A percentile compares a stretch with the other conserved stretches of the same genome.
Evolutionary conservation across 2,329 filamentous ascomycete genomes (phyloP).

Genomic region (Epichloe aotearoae): DNA sequence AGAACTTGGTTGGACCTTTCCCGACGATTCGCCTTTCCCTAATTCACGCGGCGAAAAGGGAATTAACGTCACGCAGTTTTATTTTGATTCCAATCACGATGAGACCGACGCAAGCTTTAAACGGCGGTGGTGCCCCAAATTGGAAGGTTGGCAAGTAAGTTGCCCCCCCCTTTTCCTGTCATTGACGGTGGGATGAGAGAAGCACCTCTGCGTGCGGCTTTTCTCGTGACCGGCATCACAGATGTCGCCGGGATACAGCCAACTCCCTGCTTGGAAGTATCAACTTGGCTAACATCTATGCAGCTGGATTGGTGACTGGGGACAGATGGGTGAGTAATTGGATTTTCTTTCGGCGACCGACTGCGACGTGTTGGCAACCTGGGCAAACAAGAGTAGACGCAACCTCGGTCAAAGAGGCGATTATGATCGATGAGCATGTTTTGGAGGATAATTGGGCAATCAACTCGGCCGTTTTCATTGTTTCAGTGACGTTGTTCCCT

Average conservation of each 20-base stretch:
- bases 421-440: background rate
- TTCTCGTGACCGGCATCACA: constrained; percentile 10
- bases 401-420: background rate
- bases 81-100: constrained; percentile 19
- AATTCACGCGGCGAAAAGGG: constrained; percentile 11
- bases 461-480: too few species aligned
- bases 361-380: background rate
- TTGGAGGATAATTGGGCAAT: background rate
- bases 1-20: constrained; percentile 8
- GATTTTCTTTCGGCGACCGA: constrained; percentile 2
- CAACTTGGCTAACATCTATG: constrained; percentile 13
- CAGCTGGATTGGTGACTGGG: constrained; percentile 66
- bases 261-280: background rate
- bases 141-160: constrained; percentile 23
- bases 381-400: background rate
- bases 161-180: background rate
- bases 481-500: background rate
- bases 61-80: constrained; percentile 12
- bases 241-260: background rate
- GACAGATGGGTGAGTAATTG: constrained; percentile 52
- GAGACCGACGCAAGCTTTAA: constrained; percentile 28
- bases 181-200: background rate
- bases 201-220: constrained; percentile 17
- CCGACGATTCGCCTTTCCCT: constrained; percentile 6
- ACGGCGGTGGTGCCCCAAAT: constrained; percentile 20